Evolutionary conservation across 805 yeast genomes (phyloP), one percentile per base, ranked within the genome.

Genomic region (Ogataea dorogensis): DNA sequence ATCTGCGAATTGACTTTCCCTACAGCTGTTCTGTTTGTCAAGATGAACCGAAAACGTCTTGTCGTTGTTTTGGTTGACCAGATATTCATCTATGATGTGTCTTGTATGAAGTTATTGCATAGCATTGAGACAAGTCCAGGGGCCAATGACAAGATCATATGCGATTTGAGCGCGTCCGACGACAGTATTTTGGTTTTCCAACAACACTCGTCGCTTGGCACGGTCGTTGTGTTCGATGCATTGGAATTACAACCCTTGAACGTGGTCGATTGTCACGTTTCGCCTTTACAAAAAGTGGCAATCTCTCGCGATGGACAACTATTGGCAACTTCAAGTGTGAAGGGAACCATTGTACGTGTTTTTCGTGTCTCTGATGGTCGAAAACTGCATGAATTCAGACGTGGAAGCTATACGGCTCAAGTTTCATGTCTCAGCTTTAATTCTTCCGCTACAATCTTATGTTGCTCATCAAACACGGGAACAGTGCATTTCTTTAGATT

Each of bases 1-100:
- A 87, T 91, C 13, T 91, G 98, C 61, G 98, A 91, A 54, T 66
- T 91, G 48, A 77, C 91, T 0, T 93, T 88, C 59, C 91, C 96
- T 1, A 76, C 86, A 4, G 66, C 79, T 6, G 80, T 91, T 2
- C 64, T 82, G 17, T 77, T 76, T 33, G 81, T 91, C 21, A 77
- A 77, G 48, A 71, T 91, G 63, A 93, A 91, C 60, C 71, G 97
- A 27, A 82, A 84, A 49, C 66, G 97, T 28, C 69, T 91, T 46
- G 71, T 86, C 20, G 93, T 89, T 12, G 77, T 85, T 5, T 65
- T 91, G 35, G 69, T 77, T 32, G 91, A 86, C 42, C 95, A 89
- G 59, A 77, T 93, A 7, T 85, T 79, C 56, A 76, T 91, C 30
- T 93, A 91, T 64, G 97, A 91, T 59, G 81, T 91, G 43, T 78